These are phyloP conservation scores for Penicillium macrosclerotiorum DNA, from an alignment of 495 filamentous ascomycete genomes.

Conservation along the genomic window DNA sequence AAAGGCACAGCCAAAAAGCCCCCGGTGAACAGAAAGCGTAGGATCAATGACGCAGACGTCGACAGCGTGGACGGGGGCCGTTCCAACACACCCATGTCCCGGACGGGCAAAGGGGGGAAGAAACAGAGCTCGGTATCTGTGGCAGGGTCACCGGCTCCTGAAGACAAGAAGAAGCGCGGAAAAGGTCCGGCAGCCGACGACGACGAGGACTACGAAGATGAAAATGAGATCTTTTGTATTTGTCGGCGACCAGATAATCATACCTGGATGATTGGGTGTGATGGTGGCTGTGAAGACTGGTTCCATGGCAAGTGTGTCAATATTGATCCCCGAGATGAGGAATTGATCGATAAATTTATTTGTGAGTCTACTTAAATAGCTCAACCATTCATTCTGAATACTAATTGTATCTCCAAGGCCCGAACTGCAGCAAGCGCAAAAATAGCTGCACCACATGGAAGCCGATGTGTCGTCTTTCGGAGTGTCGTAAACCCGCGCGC, in stretches of 20 bases:
- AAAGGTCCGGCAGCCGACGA: slow-evolving; percentile 20
- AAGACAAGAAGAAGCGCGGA: slow-evolving; percentile 24
- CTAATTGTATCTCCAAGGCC: slow-evolving; percentile 36
- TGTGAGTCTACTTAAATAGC: slow-evolving; percentile 41
- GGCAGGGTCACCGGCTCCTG: slow-evolving; percentile 41
- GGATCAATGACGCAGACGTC: slow-evolving; percentile 43
- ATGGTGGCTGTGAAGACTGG: slow-evolving; percentile 73
- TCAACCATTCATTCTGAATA: not conserved
- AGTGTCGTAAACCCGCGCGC: slow-evolving; percentile 62
- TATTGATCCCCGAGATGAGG: slow-evolving; percentile 58
- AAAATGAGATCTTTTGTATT: slow-evolving; percentile 62
- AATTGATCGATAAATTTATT: slow-evolving; percentile 68
- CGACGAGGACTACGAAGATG: slow-evolving; percentile 47
- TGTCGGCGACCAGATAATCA: slow-evolving; percentile 70
- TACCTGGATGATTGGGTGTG: slow-evolving; percentile 74
- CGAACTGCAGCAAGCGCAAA: slow-evolving; percentile 54
- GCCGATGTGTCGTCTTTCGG: slow-evolving; percentile 61
- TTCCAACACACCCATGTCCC: slow-evolving; percentile 49
- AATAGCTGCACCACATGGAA: slow-evolving; percentile 64
- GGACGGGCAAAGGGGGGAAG: slow-evolving; percentile 46
- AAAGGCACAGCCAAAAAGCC: slow-evolving; percentile 59
- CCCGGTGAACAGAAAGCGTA: slow-evolving; percentile 57
- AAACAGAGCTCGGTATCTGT: slow-evolving; percentile 41
- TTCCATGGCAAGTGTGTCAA: slow-evolving; percentile 69
- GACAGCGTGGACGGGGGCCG: slow-evolving; percentile 45